A percentile compares a stretch with the other conserved stretches of the same genome.
phyloP scores from a whole-genome alignment of 257 asterid genomes.

The Thymus quinquecostatus region DNA sequence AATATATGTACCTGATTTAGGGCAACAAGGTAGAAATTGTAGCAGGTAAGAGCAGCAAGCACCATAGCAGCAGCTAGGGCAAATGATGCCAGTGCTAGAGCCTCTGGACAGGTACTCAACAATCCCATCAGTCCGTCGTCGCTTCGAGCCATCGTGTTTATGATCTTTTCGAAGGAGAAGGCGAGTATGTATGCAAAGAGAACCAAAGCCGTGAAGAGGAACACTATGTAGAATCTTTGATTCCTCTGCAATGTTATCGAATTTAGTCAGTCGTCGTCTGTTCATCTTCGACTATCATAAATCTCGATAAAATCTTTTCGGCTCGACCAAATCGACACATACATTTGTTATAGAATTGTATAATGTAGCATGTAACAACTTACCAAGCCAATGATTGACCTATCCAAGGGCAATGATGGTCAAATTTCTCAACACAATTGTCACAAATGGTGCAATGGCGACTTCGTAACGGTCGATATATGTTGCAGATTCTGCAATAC shows the following conservation, averaged over 20 bases:
- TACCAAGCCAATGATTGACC: conserved; percentile 50
- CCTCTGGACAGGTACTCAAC: conserved; percentile 24
- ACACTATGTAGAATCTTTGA: conserved; percentile 25
- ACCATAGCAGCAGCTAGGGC: conserved; percentile 9
- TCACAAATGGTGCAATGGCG: conserved; percentile 43
- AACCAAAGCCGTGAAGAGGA: no score
- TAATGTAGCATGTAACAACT: neutral
- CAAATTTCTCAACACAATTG: conserved; percentile 48
- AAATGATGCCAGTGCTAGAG: conserved; percentile 23
- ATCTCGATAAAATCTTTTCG: neutral
- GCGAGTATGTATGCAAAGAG: no score
- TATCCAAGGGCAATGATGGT: conserved; percentile 51
- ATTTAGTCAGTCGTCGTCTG: neutral
- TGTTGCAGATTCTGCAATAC: conserved; percentile 42
- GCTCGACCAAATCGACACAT: no score
- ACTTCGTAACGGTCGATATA: conserved; percentile 40
- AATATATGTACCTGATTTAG: conserved; percentile 23
- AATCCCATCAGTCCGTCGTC: no score
- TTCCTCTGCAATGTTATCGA: conserved; percentile 38
- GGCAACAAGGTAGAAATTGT: conserved; percentile 38
- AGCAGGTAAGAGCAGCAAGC: conserved; percentile 31
- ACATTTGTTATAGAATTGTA: no score
- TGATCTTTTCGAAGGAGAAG: no score
- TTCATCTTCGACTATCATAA: neutral
- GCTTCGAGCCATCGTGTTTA: no score